Evolutionary conservation across 306 rosid genomes (phyloP).

Genomic region (Cicer judaicum): DNA sequence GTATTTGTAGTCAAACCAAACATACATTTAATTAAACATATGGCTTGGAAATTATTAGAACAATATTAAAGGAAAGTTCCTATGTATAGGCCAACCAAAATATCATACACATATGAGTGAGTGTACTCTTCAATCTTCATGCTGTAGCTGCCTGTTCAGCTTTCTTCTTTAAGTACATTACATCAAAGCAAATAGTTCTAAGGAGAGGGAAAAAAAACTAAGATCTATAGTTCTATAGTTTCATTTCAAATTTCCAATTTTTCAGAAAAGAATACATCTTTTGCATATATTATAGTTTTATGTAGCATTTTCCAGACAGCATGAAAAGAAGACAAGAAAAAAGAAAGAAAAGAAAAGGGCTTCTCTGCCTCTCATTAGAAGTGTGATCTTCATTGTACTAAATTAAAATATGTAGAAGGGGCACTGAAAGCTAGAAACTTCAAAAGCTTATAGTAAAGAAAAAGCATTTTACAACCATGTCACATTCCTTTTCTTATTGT

Average conservation of each 20-base stretch:
- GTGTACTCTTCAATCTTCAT: slow-evolving; percentile 17
- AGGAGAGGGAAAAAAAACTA: not conserved
- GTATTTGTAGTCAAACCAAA: too few species aligned
- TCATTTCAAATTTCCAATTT: slow-evolving; percentile 36
- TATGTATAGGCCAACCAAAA: slow-evolving; percentile 13
- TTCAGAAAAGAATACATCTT: slow-evolving; percentile 39
- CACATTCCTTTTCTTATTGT: slow-evolving; percentile 48
- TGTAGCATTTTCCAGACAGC: slow-evolving; percentile 11
- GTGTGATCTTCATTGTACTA: slow-evolving; percentile 45
- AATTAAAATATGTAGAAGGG: slow-evolving; percentile 26
- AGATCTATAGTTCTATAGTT: slow-evolving; percentile 20
- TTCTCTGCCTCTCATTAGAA: slow-evolving; percentile 20
- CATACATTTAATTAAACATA: not conserved
- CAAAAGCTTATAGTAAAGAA: slow-evolving; percentile 41
- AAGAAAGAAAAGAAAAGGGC: slow-evolving; percentile 15
- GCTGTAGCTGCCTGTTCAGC: slow-evolving; percentile 15
- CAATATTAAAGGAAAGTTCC: slow-evolving; percentile 30
- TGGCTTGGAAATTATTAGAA: not conserved
- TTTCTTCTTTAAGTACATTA: slow-evolving; percentile 27
- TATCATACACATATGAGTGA: slow-evolving; percentile 14
- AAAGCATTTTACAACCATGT: slow-evolving; percentile 54
- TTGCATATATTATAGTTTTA: not conserved
- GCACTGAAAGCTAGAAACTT: slow-evolving; percentile 49
- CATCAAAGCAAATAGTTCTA: slow-evolving; percentile 20
- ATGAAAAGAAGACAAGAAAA: slow-evolving; percentile 36